Evolutionary conservation across 2,329 filamentous ascomycete genomes (phyloP).

Genomic region (Aspergillus cejpii): DNA sequence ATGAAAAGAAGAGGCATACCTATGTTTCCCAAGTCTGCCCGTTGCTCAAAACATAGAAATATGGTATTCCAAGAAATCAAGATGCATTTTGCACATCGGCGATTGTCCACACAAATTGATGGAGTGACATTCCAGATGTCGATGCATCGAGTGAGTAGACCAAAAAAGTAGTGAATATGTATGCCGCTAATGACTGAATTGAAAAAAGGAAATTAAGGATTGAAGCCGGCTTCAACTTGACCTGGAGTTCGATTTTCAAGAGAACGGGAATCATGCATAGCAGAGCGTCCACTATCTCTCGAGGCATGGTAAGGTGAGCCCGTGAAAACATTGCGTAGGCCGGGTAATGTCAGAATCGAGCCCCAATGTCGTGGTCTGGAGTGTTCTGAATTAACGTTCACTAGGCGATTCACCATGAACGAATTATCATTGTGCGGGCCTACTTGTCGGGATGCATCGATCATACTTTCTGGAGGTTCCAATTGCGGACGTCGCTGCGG

Average conservation of each 20-base stretch:
- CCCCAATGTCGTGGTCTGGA: neutral
- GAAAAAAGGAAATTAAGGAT: constrained; percentile 7
- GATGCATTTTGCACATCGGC: constrained; percentile 2
- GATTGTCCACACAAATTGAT: neutral
- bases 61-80: constrained; percentile 13
- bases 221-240: constrained; percentile 20
- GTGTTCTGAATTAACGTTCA: neutral
- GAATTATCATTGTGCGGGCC: neutral
- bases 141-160: constrained; percentile 2
- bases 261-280: neutral
- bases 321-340: neutral
- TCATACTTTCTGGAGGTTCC: constrained; percentile 3
- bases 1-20: neutral
- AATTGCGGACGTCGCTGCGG: constrained; percentile 32
- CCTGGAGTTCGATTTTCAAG: constrained; percentile 12
- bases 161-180: neutral
- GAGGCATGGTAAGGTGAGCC: neutral
- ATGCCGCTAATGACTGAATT: neutral
- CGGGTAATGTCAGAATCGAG: neutral
- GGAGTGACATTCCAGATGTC: constrained; percentile 23
- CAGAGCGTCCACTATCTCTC: neutral
- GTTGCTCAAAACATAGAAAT: neutral
- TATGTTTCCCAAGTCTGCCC: neutral
- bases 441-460: neutral
- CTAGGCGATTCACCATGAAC: neutral